These are phyloP conservation scores for Pseudozyma pruni DNA, from an alignment of 1,284 basidiomycete species.

Conservation along the genomic window DNA sequence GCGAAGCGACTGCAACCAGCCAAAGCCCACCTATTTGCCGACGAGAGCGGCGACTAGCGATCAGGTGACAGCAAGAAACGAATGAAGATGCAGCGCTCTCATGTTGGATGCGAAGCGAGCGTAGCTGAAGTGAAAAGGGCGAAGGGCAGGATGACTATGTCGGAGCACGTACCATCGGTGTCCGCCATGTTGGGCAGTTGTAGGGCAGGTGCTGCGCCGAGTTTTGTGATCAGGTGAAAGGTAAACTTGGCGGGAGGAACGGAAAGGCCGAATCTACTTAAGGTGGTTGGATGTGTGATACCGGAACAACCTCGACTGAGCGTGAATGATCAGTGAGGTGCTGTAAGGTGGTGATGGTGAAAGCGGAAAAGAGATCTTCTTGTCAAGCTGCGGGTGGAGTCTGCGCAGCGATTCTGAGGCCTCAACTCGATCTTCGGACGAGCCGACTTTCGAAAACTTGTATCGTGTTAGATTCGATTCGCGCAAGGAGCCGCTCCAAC, in stretches of 20 bases:
- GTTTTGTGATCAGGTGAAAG: constrained; percentile 3
- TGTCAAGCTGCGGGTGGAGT: background rate
- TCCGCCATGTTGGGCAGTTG: constrained; percentile 53
- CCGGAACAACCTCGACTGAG: constrained; percentile 1
- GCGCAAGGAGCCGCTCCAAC: too few relatives aligned
- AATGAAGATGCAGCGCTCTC: background rate
- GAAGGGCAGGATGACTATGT: constrained; percentile 17
- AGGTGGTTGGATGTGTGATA: background rate
- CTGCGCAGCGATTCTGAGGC: too few relatives aligned
- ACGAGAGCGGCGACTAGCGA: background rate
- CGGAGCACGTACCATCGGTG: constrained; percentile 58
- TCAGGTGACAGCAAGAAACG: background rate
- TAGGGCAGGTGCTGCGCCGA: constrained; percentile 8
- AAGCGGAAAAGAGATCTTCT: background rate
- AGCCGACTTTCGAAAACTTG: background rate
- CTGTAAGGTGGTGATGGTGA: constrained; percentile 7
- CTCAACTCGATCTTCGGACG: constrained; percentile 20
- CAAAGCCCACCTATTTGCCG: background rate
- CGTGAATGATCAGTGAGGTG: background rate
- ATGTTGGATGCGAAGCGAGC: constrained; percentile 7
- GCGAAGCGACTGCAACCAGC: too few relatives aligned
- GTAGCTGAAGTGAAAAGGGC: constrained; percentile 5
- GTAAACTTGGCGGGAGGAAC: background rate
- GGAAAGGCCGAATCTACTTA: too few relatives aligned
- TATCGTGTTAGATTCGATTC: constrained; percentile 15